These are phyloP conservation scores for Ceratocystis colombiana DNA, from an alignment of 2,329 filamentous ascomycete genomes.

Conservation along the genomic window DNA sequence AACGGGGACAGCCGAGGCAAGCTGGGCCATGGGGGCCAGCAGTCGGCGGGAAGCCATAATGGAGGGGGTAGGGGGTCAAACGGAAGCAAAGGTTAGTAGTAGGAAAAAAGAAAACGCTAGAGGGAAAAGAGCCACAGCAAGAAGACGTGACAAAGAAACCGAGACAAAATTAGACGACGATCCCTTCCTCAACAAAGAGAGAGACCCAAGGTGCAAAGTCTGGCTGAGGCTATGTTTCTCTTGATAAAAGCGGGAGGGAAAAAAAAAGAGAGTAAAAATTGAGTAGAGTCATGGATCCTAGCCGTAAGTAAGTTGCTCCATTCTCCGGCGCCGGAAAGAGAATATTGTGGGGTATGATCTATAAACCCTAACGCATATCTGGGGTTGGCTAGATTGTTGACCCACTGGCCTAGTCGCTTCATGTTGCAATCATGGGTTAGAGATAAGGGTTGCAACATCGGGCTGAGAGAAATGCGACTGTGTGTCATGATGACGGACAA, in stretches of 20 bases:
- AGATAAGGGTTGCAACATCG: not conserved
- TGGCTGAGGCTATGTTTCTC: conserved; percentile 19
- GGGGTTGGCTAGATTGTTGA: not conserved
- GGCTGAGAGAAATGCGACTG: not conserved
- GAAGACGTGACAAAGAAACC: not conserved
- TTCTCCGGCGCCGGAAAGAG: conserved; percentile 13
- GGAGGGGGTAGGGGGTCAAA: conserved; percentile 23
- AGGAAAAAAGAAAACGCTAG: conserved; percentile 8
- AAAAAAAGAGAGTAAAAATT: conserved; percentile 23
- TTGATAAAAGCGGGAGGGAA: conserved; percentile 18
- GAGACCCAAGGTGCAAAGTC: not conserved
- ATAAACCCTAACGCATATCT: not conserved
- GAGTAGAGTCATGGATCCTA: conserved; percentile 13
- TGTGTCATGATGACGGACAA: not conserved
- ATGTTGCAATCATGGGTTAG: not conserved
- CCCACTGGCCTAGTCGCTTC: not conserved
- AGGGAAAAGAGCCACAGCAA: conserved; percentile 2
- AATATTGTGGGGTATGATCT: not conserved
- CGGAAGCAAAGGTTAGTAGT: conserved; percentile 13
- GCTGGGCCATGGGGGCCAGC: conserved; percentile 36
- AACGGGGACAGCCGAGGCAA: conserved; percentile 27
- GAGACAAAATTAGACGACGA: not conserved
- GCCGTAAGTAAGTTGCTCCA: not conserved
- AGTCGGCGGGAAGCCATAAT: conserved; percentile 40
- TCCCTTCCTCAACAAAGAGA: conserved; percentile 15